These are phyloP conservation scores for Sporisorium iseilematis-ciliati DNA, from an alignment of 1,284 basidiomycete species.

Conservation along the genomic window DNA sequence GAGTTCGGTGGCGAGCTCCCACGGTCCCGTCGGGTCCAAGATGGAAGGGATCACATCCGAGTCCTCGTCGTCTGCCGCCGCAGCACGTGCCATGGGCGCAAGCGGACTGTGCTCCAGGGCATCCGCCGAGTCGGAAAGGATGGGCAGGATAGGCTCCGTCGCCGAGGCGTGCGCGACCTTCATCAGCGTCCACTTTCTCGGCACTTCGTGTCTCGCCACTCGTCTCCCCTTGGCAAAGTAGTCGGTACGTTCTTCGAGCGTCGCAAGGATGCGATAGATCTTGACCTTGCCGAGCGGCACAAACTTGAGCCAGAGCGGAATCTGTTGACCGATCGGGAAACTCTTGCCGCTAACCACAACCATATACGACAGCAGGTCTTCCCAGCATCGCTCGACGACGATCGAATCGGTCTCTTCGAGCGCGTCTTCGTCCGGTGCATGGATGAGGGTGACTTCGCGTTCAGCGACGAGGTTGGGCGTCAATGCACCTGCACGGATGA, in stretches of 20 bases:
- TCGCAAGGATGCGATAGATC: slow-evolving; percentile 80
- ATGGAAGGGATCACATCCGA: slow-evolving; percentile 64
- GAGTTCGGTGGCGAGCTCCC: slow-evolving; percentile 72
- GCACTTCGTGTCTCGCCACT: slow-evolving; percentile 81
- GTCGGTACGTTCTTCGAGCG: slow-evolving; percentile 80
- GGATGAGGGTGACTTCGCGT: slow-evolving; percentile 82
- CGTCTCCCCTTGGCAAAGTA: slow-evolving; percentile 71
- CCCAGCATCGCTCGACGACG: slow-evolving; percentile 91
- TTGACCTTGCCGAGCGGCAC: slow-evolving; percentile 86
- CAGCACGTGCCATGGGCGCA: slow-evolving; percentile 62
- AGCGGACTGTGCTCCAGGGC: slow-evolving; percentile 72
- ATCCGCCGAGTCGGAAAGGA: slow-evolving; percentile 73
- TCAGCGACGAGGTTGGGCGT: slow-evolving; percentile 79
- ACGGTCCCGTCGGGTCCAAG: slow-evolving; percentile 74
- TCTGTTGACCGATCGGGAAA: slow-evolving; percentile 78
- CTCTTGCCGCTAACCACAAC: slow-evolving; percentile 81
- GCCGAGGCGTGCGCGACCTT: slow-evolving; percentile 74
- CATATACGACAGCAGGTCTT: slow-evolving; percentile 84
- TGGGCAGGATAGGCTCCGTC: slow-evolving; percentile 77
- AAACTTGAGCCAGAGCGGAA: slow-evolving; percentile 85
- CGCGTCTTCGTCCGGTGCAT: slow-evolving; percentile 75
- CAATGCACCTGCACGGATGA: slow-evolving; percentile 85
- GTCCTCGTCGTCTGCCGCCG: slow-evolving; percentile 49
- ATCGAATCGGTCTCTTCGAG: slow-evolving; percentile 83
- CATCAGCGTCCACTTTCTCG: slow-evolving; percentile 78